Evolutionary conservation across 768 basidiomycete species (phyloP), one percentile per base, ranked within the genome.

Genomic region (Suillus paluster): DNA sequence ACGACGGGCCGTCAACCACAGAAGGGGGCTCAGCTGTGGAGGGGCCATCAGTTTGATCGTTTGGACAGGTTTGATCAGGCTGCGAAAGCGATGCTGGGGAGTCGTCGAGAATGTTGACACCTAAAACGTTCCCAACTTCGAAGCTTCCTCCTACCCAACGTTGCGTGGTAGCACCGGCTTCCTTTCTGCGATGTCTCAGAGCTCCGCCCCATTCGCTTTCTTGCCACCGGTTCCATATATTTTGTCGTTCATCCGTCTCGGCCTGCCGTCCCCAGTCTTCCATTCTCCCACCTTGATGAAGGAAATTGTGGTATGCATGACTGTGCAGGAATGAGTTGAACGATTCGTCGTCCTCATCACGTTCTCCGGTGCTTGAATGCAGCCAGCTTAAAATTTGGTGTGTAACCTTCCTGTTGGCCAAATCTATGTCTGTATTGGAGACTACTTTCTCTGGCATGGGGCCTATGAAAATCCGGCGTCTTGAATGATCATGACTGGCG

Each of bases 91-190:
- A 38, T 25, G 34, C 25, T 14, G 25, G 1, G 19, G 66, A 66
- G 48, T 27, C 42, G 55, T 82, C 76, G 54, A 88, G 75, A 36
- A 90, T 76, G 63, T 86, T 83, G 56, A 92, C 81, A 12, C 91
- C 92, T 41, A 93, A 77, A 63, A 94, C 81, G n/a, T 81, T 81
- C 3, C 92, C 92, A 41, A 94, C 79, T 68, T 92, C 89, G 64
- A 94, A 94, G 62, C 86, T 91, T 25, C 80, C 80, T 30, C 92
- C 91, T 33, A 90, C 81, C 90, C 90, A 93, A 23, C 75, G 78
- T 15, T 70, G 74, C 17, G 66, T 59, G 39, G 65, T 70, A 64
- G 23, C 67, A 64, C 27, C 73, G 64, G 55, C 75, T 78, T 27
- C 70, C 66, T 56, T 72, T 71, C 21, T 75, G 76, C 58, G 80